Percentiles rank a stretch among this genome's conserved stretches.
Evolutionary conservation across 441 rosid species (phyloP).

Genomic region (Viola pubescens): DNA sequence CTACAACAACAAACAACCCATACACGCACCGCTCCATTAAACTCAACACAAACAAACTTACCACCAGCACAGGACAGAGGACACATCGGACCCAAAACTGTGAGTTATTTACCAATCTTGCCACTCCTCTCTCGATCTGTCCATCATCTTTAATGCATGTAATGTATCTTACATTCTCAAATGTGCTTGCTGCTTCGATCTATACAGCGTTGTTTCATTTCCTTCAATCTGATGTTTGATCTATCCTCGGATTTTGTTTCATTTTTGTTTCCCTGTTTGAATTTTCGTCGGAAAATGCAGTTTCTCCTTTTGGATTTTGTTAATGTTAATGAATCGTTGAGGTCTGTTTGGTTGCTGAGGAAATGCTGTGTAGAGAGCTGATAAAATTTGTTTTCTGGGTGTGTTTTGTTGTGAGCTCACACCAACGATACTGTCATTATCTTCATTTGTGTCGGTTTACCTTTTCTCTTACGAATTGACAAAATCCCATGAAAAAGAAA

Average conservation of each 20-base stretch:
- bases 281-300: slow-evolving; percentile 9
- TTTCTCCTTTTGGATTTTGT: not conserved
- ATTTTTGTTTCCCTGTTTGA: not conserved
- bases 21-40: slow-evolving; percentile 11
- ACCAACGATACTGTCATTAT: no score
- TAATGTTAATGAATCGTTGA: not conserved
- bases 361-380: slow-evolving; percentile 5
- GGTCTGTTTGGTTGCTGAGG: slow-evolving; percentile 15
- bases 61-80: no score
- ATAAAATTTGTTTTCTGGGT: not conserved
- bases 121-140: slow-evolving; percentile 1
- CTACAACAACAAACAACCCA: not conserved
- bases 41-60: slow-evolving; percentile 14
- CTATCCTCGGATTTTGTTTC: slow-evolving; percentile 1
- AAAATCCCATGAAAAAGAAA: no score
- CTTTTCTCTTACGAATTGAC: no score
- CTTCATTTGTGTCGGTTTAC: no score
- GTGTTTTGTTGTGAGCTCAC: slow-evolving; percentile 6
- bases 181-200: slow-evolving; percentile 3
- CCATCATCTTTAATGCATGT: slow-evolving; percentile 1
- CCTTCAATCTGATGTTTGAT: slow-evolving; percentile 8
- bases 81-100: slow-evolving; percentile 13
- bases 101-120: slow-evolving; percentile 6
- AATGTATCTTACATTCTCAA: slow-evolving; percentile 8
- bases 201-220: slow-evolving; percentile 1